Percentiles rank a stretch among this genome's conserved stretches.
phyloP scores from a whole-genome alignment of 805 yeast species.

The Metschnikowia kunwiensis region DNA sequence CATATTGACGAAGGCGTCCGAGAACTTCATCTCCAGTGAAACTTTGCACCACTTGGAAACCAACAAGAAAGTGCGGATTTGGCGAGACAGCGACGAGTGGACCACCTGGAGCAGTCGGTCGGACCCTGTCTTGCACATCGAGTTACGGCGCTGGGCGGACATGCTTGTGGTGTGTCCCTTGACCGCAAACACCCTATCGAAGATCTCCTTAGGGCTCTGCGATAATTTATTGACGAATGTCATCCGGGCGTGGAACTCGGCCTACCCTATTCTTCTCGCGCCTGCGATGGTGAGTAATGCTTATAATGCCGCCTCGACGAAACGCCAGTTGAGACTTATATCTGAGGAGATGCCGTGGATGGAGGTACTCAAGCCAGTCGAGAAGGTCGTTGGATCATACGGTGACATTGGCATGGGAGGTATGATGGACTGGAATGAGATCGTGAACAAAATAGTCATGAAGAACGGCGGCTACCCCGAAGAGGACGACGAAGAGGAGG shows the following conservation, averaged over 20 bases:
- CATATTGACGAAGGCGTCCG: constrained; percentile 52
- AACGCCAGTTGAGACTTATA: constrained; percentile 71
- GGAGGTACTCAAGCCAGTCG: constrained; percentile 90
- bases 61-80: constrained; percentile 45
- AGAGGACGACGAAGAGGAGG: constrained; percentile 40
- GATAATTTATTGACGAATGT: constrained; percentile 90
- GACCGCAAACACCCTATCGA: constrained; percentile 88
- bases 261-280: constrained; percentile 83
- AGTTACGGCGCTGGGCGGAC: constrained; percentile 95
- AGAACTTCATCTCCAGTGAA: constrained; percentile 49
- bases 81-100: constrained; percentile 64
- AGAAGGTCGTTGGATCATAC: constrained; percentile 85
- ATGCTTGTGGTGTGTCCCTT: constrained; percentile 89
- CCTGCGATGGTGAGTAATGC: constrained; percentile 96
- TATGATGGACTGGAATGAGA: constrained; percentile 96
- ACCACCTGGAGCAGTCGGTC: constrained; percentile 71
- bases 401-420: constrained; percentile 99
- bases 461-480: constrained; percentile 57
- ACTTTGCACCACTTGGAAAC: constrained; percentile 37
- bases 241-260: constrained; percentile 92
- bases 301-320: constrained; percentile 85
- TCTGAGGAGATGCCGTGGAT: constrained; percentile 94
- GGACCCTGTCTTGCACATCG: constrained; percentile 94
- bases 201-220: constrained; percentile 85
- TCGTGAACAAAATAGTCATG: constrained; percentile 78